Conservation (phyloP, 169 alveolate species). For the Eimeria maxima region DNA sequence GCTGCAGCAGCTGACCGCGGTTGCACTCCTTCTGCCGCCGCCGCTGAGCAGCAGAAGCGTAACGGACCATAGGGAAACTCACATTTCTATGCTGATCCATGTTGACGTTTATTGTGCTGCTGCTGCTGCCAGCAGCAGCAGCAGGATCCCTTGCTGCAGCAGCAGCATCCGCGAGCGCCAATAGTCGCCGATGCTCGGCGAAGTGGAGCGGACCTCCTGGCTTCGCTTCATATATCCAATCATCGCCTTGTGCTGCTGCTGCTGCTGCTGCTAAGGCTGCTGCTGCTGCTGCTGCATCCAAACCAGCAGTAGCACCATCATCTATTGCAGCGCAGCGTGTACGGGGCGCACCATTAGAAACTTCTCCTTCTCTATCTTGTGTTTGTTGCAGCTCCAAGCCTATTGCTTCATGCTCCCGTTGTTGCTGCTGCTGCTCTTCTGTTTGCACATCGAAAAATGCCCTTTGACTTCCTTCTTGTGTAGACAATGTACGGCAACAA, state of each 20-base stretch:
- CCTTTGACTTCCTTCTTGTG: too few relatives aligned
- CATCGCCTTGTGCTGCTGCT: not conserved
- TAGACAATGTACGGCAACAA: too few relatives aligned
- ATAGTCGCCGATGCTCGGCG: conserved; percentile 1
- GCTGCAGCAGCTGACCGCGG: not conserved
- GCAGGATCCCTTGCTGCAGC: not conserved
- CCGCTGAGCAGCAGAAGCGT: not conserved
- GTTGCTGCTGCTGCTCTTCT: not conserved
- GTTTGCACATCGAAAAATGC: not conserved
- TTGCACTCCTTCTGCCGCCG: conserved; percentile 8
- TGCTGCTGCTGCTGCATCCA: not conserved
- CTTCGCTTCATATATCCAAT: conserved; percentile 50
- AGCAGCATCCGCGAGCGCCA: conserved; percentile 1
- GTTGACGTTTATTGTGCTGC: not conserved
- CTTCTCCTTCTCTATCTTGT: too few relatives aligned
- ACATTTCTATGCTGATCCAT: not conserved
- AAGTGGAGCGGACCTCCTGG: conserved; percentile 56
- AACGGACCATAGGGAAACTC: not conserved
- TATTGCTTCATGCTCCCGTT: not conserved
- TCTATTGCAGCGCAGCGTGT: not conserved
- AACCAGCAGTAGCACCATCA: not conserved
- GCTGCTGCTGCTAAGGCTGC: not conserved
- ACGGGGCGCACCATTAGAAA: not conserved
- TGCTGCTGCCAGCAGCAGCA: not conserved
- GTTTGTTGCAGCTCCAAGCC: too few relatives aligned